Evolutionary conservation across 2,329 filamentous ascomycete species (phyloP).

Genomic region (Arthrinium puccinioides): DNA sequence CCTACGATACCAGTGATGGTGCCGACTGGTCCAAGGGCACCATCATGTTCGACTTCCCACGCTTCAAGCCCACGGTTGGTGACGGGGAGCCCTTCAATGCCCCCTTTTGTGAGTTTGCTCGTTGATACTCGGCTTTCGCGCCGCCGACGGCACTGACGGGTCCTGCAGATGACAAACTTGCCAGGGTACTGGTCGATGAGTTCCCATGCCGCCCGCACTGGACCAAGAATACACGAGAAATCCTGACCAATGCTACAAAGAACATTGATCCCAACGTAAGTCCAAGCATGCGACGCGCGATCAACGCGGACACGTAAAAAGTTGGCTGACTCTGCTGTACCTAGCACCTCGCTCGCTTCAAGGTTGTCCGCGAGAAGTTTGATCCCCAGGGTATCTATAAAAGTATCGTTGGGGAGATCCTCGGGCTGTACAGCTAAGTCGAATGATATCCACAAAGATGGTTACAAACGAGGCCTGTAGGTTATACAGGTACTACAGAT

Average conservation of each 20-base stretch:
- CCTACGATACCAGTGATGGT: conserved; percentile 37
- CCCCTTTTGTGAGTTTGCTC: conserved; percentile 40
- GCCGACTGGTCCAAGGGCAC: conserved; percentile 41
- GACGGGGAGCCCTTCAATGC: conserved; percentile 41
- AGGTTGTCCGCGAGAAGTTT: conserved; percentile 37
- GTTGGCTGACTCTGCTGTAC: not conserved
- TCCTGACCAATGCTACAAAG: conserved; percentile 35
- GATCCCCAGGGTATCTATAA: conserved; percentile 39
- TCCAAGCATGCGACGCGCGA: conserved; percentile 10
- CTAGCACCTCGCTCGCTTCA: conserved; percentile 36
- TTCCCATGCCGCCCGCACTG: conserved; percentile 45
- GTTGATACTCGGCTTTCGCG: no score
- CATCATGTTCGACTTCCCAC: conserved; percentile 48
- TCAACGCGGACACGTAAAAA: not conserved
- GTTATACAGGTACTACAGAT: no score
- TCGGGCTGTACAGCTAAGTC: conserved; percentile 32
- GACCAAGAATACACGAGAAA: conserved; percentile 45
- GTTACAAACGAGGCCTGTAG: no score
- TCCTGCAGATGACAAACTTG: conserved; percentile 32
- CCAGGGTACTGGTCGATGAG: conserved; percentile 37
- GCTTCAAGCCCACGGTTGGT: conserved; percentile 35
- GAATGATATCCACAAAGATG: no score
- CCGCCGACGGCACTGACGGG: not conserved
- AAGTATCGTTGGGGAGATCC: conserved; percentile 40
- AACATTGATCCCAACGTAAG: conserved; percentile 38